Percentiles rank a stretch among this genome's conserved stretches.
Conservation (phyloP, 2,329 filamentous ascomycete species). For the Beauveria pseudobassiana region DNA sequence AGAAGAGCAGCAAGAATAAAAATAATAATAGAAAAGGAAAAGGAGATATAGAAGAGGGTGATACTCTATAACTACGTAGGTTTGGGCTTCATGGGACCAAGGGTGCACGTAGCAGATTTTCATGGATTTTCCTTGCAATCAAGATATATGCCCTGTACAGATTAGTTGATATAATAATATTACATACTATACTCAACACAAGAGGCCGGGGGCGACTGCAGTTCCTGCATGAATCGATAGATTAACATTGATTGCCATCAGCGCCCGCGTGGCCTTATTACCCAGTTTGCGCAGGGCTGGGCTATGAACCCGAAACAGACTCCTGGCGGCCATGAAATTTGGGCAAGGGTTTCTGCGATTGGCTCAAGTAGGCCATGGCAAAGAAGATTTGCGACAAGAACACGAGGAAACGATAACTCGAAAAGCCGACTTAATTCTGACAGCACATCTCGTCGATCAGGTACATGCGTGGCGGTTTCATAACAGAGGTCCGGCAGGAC, state of each 20-base stretch:
- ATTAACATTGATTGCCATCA: not conserved
- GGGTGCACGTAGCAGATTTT: not conserved
- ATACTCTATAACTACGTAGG: not conserved
- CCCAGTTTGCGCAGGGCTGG: not conserved
- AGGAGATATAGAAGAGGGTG: not conserved
- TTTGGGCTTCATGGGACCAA: not conserved
- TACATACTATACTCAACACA: not conserved
- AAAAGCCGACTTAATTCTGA: too few relatives aligned
- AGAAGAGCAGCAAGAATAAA: conserved; percentile 9
- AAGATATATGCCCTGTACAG: not conserved
- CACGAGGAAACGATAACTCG: too few relatives aligned
- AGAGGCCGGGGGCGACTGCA: not conserved
- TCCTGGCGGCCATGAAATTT: not conserved
- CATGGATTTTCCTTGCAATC: not conserved
- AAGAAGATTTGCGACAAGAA: too few relatives aligned
- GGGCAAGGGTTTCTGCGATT: not conserved
- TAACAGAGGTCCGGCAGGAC: too few relatives aligned
- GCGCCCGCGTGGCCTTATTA: not conserved
- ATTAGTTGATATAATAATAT: not conserved
- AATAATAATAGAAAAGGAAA: not conserved
- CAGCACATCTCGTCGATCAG: too few relatives aligned
- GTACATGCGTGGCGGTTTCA: too few relatives aligned
- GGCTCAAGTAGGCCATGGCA: too few relatives aligned
- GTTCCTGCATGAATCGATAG: not conserved
- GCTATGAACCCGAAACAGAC: not conserved